Conservation (phyloP, 2,329 filamentous ascomycete genomes). For the Trichoderma sp. region DNA sequence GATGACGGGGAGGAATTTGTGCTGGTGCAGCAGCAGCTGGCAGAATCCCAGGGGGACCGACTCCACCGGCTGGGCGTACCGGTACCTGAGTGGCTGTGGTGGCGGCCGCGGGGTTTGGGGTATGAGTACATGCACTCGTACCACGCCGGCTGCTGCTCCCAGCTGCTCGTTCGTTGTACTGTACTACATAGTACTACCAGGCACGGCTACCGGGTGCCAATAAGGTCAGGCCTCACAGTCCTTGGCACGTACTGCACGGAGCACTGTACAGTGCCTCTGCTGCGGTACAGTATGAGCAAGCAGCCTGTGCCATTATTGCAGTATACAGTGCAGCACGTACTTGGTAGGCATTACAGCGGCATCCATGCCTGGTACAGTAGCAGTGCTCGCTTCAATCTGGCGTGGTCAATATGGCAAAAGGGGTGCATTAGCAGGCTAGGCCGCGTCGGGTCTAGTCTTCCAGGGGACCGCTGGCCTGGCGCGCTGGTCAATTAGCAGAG, state of each 20-base stretch:
- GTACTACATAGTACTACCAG: not conserved
- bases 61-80: not conserved
- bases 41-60: not conserved
- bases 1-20: constrained; percentile 21
- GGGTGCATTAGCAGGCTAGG: constrained; percentile 19
- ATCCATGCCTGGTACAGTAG: not conserved
- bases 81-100: not conserved
- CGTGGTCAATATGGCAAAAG: constrained; percentile 20
- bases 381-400: constrained; percentile 15
- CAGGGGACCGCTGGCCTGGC: constrained; percentile 18
- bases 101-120: not conserved
- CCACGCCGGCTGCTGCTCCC: not conserved
- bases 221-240: too few relatives aligned
- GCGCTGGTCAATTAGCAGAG: constrained; percentile 17
- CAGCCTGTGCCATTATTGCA: not conserved
- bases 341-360: not conserved
- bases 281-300: too few relatives aligned
- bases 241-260: too few relatives aligned
- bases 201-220: not conserved
- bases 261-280: not conserved
- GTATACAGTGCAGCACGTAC: not conserved
- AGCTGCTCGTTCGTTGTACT: too few relatives aligned
- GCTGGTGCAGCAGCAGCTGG: constrained; percentile 16
- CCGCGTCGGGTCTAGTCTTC: constrained; percentile 4
- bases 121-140: constrained; percentile 1